Evolutionary conservation across 1,139 yeast genomes (phyloP).

Genomic region (Suhomyces bolitotheri): DNA sequence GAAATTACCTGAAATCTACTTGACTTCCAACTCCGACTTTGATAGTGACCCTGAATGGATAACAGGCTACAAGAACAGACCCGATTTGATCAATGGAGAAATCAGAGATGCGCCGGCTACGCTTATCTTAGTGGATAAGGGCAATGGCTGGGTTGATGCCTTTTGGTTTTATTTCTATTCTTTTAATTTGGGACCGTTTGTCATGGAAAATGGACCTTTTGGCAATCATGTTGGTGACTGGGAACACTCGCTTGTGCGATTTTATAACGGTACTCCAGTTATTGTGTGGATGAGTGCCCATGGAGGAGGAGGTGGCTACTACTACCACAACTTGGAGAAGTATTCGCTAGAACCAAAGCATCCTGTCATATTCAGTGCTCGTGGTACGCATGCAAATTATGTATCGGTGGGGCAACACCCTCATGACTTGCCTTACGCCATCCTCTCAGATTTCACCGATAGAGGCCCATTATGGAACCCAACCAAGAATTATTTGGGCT

Average conservation of each 20-base stretch:
- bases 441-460: slow-evolving; percentile 89
- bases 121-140: slow-evolving; percentile 83
- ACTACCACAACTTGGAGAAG: slow-evolving; percentile 73
- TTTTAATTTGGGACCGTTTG: slow-evolving; percentile 92
- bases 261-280: slow-evolving; percentile 77
- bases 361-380: slow-evolving; percentile 83
- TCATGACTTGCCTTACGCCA: slow-evolving; percentile 90
- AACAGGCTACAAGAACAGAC: slow-evolving; percentile 68
- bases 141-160: slow-evolving; percentile 90
- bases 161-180: slow-evolving; percentile 96
- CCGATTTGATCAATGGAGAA: slow-evolving; percentile 70
- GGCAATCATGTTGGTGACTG: slow-evolving; percentile 98
- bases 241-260: slow-evolving; percentile 92
- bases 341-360: slow-evolving; percentile 47
- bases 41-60: slow-evolving; percentile 81
- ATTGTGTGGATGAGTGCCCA: slow-evolving; percentile 98
- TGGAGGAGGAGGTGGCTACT: slow-evolving; percentile 93
- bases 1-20: slow-evolving; percentile 29
- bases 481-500: slow-evolving; percentile 72
- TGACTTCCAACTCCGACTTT: slow-evolving; percentile 74
- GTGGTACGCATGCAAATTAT: slow-evolving; percentile 97
- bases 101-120: slow-evolving; percentile 78
- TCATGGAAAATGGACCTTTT: slow-evolving; percentile 96
- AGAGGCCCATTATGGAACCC: slow-evolving; percentile 97
- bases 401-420: slow-evolving; percentile 96